A percentile compares a stretch with the other conserved stretches of the same genome.
Conservation (phyloP, 805 yeast species). For the Barnettozyma pratensis region DNA sequence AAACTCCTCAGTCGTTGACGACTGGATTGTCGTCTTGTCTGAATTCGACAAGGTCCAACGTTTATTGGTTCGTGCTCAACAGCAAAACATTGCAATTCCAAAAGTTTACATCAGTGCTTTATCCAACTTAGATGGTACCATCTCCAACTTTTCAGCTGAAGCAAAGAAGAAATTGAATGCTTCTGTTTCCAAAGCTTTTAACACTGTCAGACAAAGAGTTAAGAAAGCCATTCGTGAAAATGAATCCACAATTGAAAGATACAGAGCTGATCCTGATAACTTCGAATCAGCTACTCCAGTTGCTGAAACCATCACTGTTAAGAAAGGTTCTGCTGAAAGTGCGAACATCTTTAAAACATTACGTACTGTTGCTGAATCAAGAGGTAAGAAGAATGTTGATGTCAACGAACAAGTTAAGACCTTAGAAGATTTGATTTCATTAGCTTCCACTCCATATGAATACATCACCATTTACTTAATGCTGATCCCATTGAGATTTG, state of each 20-base stretch:
- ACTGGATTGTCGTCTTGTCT: slow-evolving; percentile 70
- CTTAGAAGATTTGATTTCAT: slow-evolving; percentile 53
- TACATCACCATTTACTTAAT: slow-evolving; percentile 70
- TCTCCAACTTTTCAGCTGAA: slow-evolving; percentile 44
- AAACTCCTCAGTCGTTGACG: slow-evolving; percentile 60
- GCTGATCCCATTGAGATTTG: slow-evolving; percentile 85
- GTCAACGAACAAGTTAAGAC: slow-evolving; percentile 67
- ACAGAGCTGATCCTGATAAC: slow-evolving; percentile 65
- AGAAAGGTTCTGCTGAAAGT: slow-evolving; percentile 23
- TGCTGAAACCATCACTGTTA: slow-evolving; percentile 28
- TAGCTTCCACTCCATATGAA: slow-evolving; percentile 63
- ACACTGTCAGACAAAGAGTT: slow-evolving; percentile 82
- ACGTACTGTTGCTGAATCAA: slow-evolving; percentile 71
- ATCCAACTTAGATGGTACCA: slow-evolving; percentile 66
- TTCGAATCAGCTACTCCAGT: slow-evolving; percentile 43
- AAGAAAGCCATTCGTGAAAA: slow-evolving; percentile 73
- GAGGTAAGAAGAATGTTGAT: slow-evolving; percentile 95
- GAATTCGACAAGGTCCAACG: slow-evolving; percentile 79
- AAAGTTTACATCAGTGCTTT: slow-evolving; percentile 61
- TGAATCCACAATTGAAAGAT: slow-evolving; percentile 52
- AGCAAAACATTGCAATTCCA: slow-evolving; percentile 75
- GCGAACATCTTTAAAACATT: slow-evolving; percentile 61
- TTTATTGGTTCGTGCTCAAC: slow-evolving; percentile 59
- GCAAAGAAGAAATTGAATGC: slow-evolving; percentile 73
- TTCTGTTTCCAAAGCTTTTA: slow-evolving; percentile 77